Evolutionary conservation across 371 early-diverging fungal species (phyloP).

Genomic region (Circinella umbellata): DNA sequence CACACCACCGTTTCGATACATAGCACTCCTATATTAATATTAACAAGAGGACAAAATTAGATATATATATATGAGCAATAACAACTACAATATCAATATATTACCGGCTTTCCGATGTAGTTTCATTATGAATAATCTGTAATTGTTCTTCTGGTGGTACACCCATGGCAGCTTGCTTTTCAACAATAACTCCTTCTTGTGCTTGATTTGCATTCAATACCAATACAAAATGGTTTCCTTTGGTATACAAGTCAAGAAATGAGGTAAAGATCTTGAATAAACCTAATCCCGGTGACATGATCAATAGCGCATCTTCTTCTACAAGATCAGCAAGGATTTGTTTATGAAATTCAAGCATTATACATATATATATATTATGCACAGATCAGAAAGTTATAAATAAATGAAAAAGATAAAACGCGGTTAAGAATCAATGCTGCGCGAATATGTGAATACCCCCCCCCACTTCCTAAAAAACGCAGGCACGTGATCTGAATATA

Average conservation of each 20-base stretch:
- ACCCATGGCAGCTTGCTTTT: constrained; percentile 56
- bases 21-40: constrained; percentile 44
- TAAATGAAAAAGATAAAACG: too few species aligned
- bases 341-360: constrained; percentile 69
- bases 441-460: too few species aligned
- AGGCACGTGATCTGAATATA: too few species aligned
- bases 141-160: constrained; percentile 39
- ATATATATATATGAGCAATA: background rate
- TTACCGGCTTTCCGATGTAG: constrained; percentile 63
- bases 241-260: constrained; percentile 70
- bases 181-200: constrained; percentile 66
- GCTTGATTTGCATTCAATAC: constrained; percentile 77
- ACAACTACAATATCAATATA: background rate
- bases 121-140: constrained; percentile 69
- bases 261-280: constrained; percentile 69
- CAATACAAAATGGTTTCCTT: constrained; percentile 78
- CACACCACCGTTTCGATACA: constrained; percentile 90
- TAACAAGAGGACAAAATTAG: background rate
- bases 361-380: background rate
- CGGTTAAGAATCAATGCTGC: too few species aligned
- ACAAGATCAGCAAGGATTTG: constrained; percentile 73
- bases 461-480: too few species aligned
- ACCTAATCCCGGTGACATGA: constrained; percentile 84
- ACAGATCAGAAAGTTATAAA: too few species aligned
- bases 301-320: constrained; percentile 81